Conservation (phyloP, 805 yeast species). For the Candida silvatica region DNA sequence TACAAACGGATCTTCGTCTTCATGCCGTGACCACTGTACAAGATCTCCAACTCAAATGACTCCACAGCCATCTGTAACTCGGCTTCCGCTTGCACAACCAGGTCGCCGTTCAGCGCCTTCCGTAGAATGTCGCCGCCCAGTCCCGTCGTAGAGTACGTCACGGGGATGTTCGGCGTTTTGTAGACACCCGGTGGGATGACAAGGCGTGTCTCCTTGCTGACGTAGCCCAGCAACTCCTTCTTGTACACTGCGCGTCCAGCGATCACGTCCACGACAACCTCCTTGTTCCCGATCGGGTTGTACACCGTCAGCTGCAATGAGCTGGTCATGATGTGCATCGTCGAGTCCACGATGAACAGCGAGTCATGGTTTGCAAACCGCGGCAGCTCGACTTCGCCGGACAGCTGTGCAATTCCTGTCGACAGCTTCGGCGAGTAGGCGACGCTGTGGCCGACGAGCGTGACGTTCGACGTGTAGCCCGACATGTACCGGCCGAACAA, state of each 20-base stretch:
- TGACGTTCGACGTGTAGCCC: no score
- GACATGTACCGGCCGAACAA: constrained; percentile 32
- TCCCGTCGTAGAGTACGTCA: constrained; percentile 33
- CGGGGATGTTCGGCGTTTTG: constrained; percentile 41
- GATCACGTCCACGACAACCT: constrained; percentile 30
- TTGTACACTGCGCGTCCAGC: constrained; percentile 41
- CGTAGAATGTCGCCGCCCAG: constrained; percentile 40
- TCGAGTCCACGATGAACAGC: constrained; percentile 36
- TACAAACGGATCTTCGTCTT: constrained; percentile 29
- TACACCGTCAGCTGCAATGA: constrained; percentile 44
- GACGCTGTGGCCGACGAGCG: no score
- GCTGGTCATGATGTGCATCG: constrained; percentile 46
- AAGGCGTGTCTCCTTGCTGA: constrained; percentile 32
- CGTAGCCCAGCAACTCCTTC: constrained; percentile 36
- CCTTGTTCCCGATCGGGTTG: constrained; percentile 46
- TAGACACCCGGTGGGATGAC: constrained; percentile 44
- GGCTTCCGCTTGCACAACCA: constrained; percentile 39
- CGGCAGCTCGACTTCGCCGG: constrained; percentile 25
- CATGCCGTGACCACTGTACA: constrained; percentile 37
- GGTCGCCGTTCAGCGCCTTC: constrained; percentile 41
- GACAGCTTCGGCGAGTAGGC: constrained; percentile 21
- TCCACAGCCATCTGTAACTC: constrained; percentile 31
- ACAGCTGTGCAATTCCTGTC: no score
- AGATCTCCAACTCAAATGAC: constrained; percentile 30
- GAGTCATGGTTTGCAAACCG: constrained; percentile 7